Evolutionary conservation across 1,139 yeast genomes (phyloP).

Genomic region (Dujonia santamariae): DNA sequence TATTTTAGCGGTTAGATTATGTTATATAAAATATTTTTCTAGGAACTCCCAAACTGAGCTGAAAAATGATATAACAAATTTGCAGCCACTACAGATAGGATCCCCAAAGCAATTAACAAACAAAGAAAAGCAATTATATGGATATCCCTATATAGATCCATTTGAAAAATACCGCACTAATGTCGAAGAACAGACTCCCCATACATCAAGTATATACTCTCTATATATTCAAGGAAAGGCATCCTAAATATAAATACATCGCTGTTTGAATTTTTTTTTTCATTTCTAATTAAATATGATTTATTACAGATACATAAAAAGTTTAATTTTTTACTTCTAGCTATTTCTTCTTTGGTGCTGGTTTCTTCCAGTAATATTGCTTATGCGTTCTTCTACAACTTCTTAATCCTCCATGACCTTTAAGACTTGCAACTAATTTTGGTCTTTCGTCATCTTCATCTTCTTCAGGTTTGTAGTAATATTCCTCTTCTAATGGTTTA

Average conservation of each 20-base stretch:
- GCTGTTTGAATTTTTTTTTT: neutral
- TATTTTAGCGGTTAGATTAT: too few relatives aligned
- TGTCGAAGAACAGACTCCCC: neutral
- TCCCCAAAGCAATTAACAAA: constrained; percentile 29
- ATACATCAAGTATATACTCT: constrained; percentile 4
- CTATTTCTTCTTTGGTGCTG: constrained; percentile 47
- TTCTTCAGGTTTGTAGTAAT: constrained; percentile 81
- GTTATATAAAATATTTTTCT: too few relatives aligned
- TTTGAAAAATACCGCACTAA: constrained; percentile 7
- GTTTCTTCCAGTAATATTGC: constrained; percentile 86
- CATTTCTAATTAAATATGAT: neutral
- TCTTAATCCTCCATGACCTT: constrained; percentile 80
- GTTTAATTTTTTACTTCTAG: neutral
- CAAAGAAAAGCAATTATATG: constrained; percentile 25
- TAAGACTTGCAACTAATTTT: constrained; percentile 65
- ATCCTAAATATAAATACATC: neutral
- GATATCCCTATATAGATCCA: constrained; percentile 27
- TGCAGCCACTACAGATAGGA: constrained; percentile 14
- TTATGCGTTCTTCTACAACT: constrained; percentile 92
- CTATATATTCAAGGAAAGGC: constrained; percentile 1
- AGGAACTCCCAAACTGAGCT: too few relatives aligned
- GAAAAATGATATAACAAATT: constrained; percentile 10
- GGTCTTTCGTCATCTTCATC: constrained; percentile 73
- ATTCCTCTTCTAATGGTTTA: constrained; percentile 87
- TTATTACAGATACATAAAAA: neutral